These are phyloP conservation scores for Incumbomyces lentus DNA, from an alignment of 2,329 filamentous ascomycete species.

Conservation along the genomic window DNA sequence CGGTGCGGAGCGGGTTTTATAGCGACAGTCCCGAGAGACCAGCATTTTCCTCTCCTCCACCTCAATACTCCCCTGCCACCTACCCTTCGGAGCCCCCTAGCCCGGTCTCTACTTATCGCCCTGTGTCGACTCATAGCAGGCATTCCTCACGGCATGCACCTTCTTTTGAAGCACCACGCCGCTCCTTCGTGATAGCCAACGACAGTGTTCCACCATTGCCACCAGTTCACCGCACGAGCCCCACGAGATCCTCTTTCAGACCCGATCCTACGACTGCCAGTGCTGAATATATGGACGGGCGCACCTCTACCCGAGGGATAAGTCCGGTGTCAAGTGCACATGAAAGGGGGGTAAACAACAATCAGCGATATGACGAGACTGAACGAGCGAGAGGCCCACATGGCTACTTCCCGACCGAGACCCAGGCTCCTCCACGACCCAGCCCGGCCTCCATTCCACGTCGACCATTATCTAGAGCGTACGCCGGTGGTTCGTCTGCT, in stretches of 20 bases:
- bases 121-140: constrained; percentile 10
- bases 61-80: constrained; percentile 16
- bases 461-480: constrained; percentile 11
- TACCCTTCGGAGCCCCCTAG: constrained; percentile 11
- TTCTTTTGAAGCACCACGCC: not conserved
- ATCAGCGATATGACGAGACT: constrained; percentile 10
- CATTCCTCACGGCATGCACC: constrained; percentile 10
- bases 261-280: not conserved
- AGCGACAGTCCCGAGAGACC: constrained; percentile 18
- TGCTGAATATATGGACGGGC: too few relatives aligned
- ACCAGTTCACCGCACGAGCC: constrained; percentile 24
- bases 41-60: constrained; percentile 18
- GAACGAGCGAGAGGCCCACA: constrained; percentile 6
- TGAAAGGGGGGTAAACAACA: constrained; percentile 8
- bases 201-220: constrained; percentile 21
- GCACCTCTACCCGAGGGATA: constrained; percentile 6
- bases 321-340: constrained; percentile 8
- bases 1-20: constrained; percentile 8
- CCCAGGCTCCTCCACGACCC: constrained; percentile 3
- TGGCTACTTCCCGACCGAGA: constrained; percentile 4
- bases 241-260: constrained; percentile 19
- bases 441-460: constrained; percentile 2
- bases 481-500: constrained; percentile 13
- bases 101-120: constrained; percentile 12
- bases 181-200: constrained; percentile 1